A percentile compares a stretch with the other conserved stretches of the same genome.
These are phyloP conservation scores for Metarhizium anisopliae DNA, from an alignment of 2,329 filamentous ascomycete genomes.

Conservation along the genomic window DNA sequence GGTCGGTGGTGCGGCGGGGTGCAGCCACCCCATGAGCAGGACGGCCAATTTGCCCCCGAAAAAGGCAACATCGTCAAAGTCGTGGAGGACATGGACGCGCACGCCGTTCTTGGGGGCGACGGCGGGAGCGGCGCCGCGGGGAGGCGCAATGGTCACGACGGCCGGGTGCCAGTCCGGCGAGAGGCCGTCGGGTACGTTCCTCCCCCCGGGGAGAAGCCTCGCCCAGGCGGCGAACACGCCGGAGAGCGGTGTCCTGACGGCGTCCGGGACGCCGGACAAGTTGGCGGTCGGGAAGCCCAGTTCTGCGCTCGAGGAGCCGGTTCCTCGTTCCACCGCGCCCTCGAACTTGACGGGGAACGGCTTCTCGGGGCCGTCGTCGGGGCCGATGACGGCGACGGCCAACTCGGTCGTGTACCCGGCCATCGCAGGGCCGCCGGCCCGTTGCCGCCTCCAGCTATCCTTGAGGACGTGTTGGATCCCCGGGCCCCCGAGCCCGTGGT, in stretches of 20 bases:
- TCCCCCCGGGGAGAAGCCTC: constrained; percentile 23
- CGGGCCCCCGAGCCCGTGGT: constrained; percentile 18
- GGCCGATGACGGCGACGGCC: constrained; percentile 31
- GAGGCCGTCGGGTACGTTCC: constrained; percentile 16
- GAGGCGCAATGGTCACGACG: constrained; percentile 47
- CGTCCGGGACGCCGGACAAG: constrained; percentile 40
- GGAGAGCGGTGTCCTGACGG: constrained; percentile 42
- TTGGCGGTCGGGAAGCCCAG: constrained; percentile 46
- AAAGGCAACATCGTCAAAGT: constrained; percentile 33
- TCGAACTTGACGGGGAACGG: constrained; percentile 46
- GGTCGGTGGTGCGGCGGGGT: constrained; percentile 17
- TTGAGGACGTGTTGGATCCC: constrained; percentile 13
- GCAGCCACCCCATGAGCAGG: constrained; percentile 52
- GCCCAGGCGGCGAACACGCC: constrained; percentile 62
- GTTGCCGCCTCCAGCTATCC: constrained; percentile 28
- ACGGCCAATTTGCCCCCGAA: constrained; percentile 38
- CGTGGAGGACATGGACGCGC: constrained; percentile 43
- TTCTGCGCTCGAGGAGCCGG: constrained; percentile 27
- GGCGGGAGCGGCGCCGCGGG: constrained; percentile 33
- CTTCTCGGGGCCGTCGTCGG: constrained; percentile 39
- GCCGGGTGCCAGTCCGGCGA: constrained; percentile 47
- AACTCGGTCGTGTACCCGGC: constrained; percentile 21
- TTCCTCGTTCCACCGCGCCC: constrained; percentile 37
- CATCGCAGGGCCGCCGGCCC: constrained; percentile 17
- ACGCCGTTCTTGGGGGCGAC: constrained; percentile 42